Evolutionary conservation across 1,139 yeast species (phyloP).

Genomic region (Wickerhamomyces sp.): DNA sequence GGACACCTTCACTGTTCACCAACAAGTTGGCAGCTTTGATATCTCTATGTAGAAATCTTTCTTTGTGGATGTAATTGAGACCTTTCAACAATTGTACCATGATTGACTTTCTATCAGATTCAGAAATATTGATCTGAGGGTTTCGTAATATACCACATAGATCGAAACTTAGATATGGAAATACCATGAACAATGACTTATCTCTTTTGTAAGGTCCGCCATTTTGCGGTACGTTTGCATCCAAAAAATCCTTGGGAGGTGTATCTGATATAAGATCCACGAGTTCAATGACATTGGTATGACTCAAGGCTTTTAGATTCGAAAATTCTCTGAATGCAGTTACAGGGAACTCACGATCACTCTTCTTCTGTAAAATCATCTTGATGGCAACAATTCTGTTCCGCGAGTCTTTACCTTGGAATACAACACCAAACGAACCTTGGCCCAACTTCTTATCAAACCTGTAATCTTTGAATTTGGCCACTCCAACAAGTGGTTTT

Average conservation of each 20-base stretch:
- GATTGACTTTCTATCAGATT: conserved; percentile 77
- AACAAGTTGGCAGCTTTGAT: conserved; percentile 91
- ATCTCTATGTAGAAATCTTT: conserved; percentile 77
- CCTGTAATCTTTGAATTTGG: conserved; percentile 36
- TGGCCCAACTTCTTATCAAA: conserved; percentile 74
- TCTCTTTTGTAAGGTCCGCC: conserved; percentile 22
- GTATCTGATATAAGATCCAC: conserved; percentile 78
- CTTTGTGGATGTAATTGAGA: conserved; percentile 72
- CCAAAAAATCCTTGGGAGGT: conserved; percentile 25
- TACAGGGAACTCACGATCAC: conserved; percentile 89
- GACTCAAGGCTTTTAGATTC: conserved; percentile 66
- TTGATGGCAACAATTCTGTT: conserved; percentile 75
- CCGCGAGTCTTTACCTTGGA: conserved; percentile 55
- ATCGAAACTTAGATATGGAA: conserved; percentile 93
- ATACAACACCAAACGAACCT: conserved; percentile 89
- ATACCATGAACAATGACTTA: conserved; percentile 69
- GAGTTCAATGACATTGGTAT: conserved; percentile 68
- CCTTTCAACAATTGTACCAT: conserved; percentile 78
- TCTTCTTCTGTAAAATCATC: conserved; percentile 74
- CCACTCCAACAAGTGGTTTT: no score
- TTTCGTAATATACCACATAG: conserved; percentile 89
- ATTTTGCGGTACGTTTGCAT: conserved; percentile 4
- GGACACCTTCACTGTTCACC: conserved; percentile 67
- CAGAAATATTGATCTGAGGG: conserved; percentile 56
- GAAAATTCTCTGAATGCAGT: conserved; percentile 93